Percentiles rank a stretch among this genome's conserved stretches.
phyloP scores from a whole-genome alignment of 208 protist genomes.

The Naegleria gruberi region DNA sequence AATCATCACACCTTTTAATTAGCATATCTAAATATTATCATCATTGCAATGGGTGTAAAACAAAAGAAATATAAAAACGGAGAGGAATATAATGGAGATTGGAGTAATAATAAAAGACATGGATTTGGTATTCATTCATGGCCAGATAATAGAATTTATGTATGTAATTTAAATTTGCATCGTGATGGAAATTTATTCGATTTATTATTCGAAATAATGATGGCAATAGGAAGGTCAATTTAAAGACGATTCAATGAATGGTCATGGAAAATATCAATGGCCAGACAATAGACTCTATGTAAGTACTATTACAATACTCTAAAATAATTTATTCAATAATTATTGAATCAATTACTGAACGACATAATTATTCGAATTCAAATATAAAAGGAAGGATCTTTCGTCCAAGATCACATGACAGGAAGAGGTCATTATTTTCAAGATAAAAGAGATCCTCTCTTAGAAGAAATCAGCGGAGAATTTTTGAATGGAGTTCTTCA shows the following conservation, averaged over 20 bases:
- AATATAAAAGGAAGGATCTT: background rate
- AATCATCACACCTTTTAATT: too few relatives aligned
- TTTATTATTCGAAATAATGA: too few relatives aligned
- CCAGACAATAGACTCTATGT: background rate
- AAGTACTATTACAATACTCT: background rate
- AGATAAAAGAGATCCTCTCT: background rate
- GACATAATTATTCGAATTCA: too few relatives aligned
- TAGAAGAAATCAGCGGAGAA: background rate
- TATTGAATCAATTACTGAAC: background rate
- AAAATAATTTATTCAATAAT: too few relatives aligned
- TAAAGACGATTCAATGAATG: conserved; percentile 4
- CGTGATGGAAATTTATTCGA: too few relatives aligned
- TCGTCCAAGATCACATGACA: background rate
- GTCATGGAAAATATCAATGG: background rate
- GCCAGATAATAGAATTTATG: background rate
- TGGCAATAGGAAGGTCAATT: background rate
- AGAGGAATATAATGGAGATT: conserved; percentile 4
- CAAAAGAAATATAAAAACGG: conserved; percentile 18
- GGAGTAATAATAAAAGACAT: background rate
- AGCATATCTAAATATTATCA: too few relatives aligned
- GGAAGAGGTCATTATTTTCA: background rate
- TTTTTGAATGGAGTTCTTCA: background rate
- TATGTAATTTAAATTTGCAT: background rate
- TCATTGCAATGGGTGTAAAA: background rate
- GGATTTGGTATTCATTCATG: background rate